Conservation (phyloP, 768 basidiomycete species). For the Xanthoconium stramineum region DNA sequence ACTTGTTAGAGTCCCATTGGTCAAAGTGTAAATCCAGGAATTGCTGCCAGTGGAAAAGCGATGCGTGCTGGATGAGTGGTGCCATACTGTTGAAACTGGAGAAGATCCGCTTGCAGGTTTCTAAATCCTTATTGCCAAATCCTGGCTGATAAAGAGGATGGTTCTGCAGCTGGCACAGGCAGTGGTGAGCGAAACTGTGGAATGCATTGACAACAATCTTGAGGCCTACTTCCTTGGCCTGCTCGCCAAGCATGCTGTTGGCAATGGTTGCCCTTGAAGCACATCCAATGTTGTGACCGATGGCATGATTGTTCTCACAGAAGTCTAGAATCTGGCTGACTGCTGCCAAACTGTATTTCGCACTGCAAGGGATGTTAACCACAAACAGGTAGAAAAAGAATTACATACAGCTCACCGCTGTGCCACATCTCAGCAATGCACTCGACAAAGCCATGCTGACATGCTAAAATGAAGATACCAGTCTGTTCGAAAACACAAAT, state of each 20-base stretch:
- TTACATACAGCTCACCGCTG: background rate
- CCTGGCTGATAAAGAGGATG: background rate
- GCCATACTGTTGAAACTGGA: background rate
- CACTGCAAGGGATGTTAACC: background rate
- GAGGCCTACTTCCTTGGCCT: background rate
- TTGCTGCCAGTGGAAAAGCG: background rate
- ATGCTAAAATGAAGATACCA: background rate
- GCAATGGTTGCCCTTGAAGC: background rate
- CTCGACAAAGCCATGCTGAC: background rate
- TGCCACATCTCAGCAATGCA: background rate
- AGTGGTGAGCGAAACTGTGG: background rate
- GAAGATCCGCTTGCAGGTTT: background rate
- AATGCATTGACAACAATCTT: background rate
- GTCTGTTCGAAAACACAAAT: background rate
- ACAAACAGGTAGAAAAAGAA: background rate
- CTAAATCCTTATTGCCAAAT: background rate
- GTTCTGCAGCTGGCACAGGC: background rate
- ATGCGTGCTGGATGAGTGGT: background rate
- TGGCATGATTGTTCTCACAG: background rate
- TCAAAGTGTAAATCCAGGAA: background rate
- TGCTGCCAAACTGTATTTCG: background rate
- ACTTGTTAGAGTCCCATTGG: background rate
- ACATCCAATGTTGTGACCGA: background rate
- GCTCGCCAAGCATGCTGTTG: background rate
- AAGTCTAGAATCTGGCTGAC: background rate